A percentile compares a stretch with the other conserved stretches of the same genome.
Conservation (phyloP, 2,329 filamentous ascomycete genomes). For the Verticillium nubilum region DNA sequence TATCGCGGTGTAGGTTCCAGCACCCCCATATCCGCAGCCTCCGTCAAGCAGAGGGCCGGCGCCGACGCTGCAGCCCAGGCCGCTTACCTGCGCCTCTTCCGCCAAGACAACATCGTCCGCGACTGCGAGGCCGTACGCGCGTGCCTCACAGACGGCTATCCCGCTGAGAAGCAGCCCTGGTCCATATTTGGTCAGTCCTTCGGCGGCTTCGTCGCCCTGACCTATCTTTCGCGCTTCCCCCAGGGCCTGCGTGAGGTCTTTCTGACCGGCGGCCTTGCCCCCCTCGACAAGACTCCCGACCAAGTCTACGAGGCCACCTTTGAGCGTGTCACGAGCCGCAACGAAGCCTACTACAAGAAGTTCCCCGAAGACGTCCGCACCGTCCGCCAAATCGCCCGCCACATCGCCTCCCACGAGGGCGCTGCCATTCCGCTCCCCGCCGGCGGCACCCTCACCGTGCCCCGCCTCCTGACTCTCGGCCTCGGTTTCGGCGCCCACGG, state of each 20-base stretch:
- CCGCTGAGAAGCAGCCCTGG: constrained; percentile 70
- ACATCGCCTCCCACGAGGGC: constrained; percentile 54
- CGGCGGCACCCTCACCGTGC: constrained; percentile 67
- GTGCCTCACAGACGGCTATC: constrained; percentile 64
- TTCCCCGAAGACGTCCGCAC: constrained; percentile 72
- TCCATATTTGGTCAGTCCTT: constrained; percentile 86
- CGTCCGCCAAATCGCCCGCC: constrained; percentile 60
- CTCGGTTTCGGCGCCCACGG: constrained; percentile 75
- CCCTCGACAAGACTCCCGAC: constrained; percentile 65
- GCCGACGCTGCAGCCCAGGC: constrained; percentile 65
- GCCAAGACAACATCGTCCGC: constrained; percentile 83
- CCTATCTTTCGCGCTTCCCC: constrained; percentile 77
- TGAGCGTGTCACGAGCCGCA: constrained; percentile 63
- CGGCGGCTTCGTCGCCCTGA: constrained; percentile 79
- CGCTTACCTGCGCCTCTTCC: constrained; percentile 76
- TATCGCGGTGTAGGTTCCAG: constrained; percentile 86
- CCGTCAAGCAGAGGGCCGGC: constrained; percentile 50
- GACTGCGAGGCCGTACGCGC: constrained; percentile 84
- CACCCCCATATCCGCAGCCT: constrained; percentile 69
- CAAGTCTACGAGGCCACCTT: constrained; percentile 72
- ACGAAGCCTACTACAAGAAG: constrained; percentile 75
- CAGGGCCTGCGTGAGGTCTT: constrained; percentile 78
- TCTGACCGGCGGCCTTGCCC: constrained; percentile 76
- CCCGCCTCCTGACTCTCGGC: constrained; percentile 72
- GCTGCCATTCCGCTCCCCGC: constrained; percentile 57